A percentile compares a stretch with the other conserved stretches of the same genome.
phyloP scores from a whole-genome alignment of 2,329 filamentous ascomycete genomes.

The Pestalotiopsis sp. region DNA sequence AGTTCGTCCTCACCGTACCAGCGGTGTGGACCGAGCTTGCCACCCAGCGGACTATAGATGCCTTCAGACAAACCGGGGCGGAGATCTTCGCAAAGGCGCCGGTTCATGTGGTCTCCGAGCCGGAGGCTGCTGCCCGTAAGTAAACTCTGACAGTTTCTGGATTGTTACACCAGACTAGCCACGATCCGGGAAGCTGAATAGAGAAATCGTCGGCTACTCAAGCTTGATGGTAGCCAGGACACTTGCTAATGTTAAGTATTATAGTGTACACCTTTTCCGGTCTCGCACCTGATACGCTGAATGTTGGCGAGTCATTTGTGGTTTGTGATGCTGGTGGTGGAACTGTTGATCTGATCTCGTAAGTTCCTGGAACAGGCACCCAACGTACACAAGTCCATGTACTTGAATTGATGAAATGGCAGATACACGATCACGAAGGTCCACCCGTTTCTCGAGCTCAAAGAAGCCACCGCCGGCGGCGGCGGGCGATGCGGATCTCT shows the following conservation, averaged over 20 bases:
- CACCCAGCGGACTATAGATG: slow-evolving; percentile 51
- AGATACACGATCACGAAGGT: slow-evolving; percentile 47
- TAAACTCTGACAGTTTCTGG: background rate
- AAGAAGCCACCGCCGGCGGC: slow-evolving; percentile 52
- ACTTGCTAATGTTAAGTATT: background rate
- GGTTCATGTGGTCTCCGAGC: slow-evolving; percentile 52
- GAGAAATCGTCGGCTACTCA: too few relatives aligned
- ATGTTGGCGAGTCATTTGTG: slow-evolving; percentile 50
- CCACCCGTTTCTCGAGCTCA: slow-evolving; percentile 47
- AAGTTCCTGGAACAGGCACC: background rate
- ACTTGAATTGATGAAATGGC: background rate
- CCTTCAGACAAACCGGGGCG: slow-evolving; percentile 39
- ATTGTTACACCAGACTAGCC: too few relatives aligned
- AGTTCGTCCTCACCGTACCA: slow-evolving; percentile 60
- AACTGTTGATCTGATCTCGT: slow-evolving; percentile 47
- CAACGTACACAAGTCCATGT: background rate
- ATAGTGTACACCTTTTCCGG: slow-evolving; percentile 20
- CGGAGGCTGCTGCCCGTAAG: slow-evolving; percentile 51
- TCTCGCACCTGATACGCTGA: slow-evolving; percentile 42
- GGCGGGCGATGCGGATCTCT: slow-evolving; percentile 53
- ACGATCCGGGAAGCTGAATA: too few relatives aligned
- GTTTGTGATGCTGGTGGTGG: slow-evolving; percentile 56
- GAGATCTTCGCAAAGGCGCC: slow-evolving; percentile 33
- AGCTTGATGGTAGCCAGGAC: too few relatives aligned
- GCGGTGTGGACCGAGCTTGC: slow-evolving; percentile 61